phyloP scores from a whole-genome alignment of 1,284 basidiomycete species.

The Schizophyllum amplum region DNA sequence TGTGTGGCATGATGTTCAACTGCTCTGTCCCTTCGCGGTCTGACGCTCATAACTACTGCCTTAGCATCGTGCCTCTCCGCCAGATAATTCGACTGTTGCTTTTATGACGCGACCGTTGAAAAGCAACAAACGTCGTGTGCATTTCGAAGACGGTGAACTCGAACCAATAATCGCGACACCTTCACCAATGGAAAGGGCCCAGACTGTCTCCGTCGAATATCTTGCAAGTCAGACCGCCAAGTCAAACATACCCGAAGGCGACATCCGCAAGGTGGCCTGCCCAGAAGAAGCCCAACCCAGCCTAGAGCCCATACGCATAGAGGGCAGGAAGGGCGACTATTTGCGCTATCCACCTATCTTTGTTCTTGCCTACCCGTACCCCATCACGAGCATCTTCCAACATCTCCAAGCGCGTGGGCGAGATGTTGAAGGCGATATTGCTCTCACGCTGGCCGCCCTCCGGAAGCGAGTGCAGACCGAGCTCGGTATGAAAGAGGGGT shows the following conservation, averaged over 20 bases:
- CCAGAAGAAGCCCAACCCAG: background rate
- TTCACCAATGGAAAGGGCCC: background rate
- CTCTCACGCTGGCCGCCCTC: background rate
- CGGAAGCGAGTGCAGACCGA: background rate
- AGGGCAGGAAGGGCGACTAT: background rate
- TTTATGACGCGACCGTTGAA: no score
- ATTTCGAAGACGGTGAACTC: background rate
- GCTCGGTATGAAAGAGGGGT: background rate
- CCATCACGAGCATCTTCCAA: background rate
- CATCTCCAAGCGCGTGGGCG: background rate
- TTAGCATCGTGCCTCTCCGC: no score
- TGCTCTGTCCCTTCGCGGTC: no score
- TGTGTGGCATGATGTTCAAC: no score
- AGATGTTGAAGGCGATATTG: background rate
- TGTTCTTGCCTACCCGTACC: background rate
- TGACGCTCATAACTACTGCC: no score
- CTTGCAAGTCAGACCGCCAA: background rate
- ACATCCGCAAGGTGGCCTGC: background rate
- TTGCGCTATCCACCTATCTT: background rate
- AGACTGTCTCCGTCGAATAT: background rate
- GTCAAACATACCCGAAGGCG: background rate
- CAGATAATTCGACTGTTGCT: no score
- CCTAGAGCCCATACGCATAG: background rate
- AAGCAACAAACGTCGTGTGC: background rate
- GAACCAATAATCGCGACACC: background rate